These are phyloP conservation scores for Selenicereus undatus DNA, from an alignment of 148 eudicot species.

Conservation along the genomic window DNA sequence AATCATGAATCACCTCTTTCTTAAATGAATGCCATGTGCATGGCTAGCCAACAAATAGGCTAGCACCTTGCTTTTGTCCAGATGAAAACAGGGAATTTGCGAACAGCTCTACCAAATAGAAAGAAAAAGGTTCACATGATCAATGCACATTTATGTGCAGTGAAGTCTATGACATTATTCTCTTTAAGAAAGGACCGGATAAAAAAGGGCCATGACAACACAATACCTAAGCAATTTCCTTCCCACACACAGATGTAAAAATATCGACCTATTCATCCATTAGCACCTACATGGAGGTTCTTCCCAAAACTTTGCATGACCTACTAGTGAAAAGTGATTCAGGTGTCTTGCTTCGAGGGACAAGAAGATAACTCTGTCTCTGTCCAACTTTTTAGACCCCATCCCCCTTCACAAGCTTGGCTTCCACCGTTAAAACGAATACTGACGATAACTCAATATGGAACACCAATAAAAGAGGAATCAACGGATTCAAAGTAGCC, in stretches of 20 bases:
- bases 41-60: neutral
- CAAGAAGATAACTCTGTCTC: conserved; percentile 1
- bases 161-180: neutral
- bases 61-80: neutral
- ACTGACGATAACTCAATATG: neutral
- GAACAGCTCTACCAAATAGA: neutral
- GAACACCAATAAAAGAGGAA: neutral
- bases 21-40: neutral
- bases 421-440: neutral
- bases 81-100: neutral
- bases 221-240: neutral
- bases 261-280: neutral
- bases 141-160: neutral
- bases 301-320: conserved; percentile 6
- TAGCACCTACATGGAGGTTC: conserved; percentile 11
- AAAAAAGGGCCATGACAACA: neutral
- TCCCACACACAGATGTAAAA: neutral
- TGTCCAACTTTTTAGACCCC: neutral
- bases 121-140: neutral
- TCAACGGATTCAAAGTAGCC: conserved; percentile 7
- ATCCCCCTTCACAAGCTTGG: conserved; percentile 1
- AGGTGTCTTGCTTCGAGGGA: neutral
- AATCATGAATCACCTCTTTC: neutral
- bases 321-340: conserved; percentile 11
- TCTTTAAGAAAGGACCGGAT: neutral